Evolutionary conservation across 441 rosid genomes (phyloP).

Genomic region (Lepidium campestre): DNA sequence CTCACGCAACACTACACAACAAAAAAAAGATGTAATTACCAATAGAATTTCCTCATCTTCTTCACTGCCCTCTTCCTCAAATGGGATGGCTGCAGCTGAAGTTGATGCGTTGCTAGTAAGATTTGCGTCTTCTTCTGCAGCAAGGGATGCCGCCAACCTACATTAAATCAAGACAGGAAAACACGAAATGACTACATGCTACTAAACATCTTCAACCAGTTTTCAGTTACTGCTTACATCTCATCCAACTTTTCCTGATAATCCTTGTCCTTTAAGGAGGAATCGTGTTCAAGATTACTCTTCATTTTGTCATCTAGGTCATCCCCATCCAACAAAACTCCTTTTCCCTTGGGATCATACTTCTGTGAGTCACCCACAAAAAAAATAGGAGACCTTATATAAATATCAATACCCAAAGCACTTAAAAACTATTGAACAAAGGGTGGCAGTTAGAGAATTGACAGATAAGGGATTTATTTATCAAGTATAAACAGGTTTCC

Average conservation of each 20-base stretch:
- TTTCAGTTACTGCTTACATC: constrained; percentile 42
- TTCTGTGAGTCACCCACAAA: constrained; percentile 7
- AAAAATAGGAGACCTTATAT: constrained; percentile 29
- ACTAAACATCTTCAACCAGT: constrained; percentile 2
- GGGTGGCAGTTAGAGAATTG: constrained; percentile 24
- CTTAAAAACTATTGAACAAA: constrained; percentile 41
- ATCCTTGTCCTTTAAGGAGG: constrained; percentile 17
- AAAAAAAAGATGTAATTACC: constrained; percentile 32
- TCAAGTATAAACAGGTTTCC: not conserved
- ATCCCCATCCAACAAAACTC: constrained; percentile 32
- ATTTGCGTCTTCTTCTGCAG: constrained; percentile 52
- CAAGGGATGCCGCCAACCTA: constrained; percentile 85
- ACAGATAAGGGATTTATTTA: not conserved
- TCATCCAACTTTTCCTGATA: constrained; percentile 63
- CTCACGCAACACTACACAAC: not conserved
- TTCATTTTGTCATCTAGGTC: constrained; percentile 21
- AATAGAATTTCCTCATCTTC: constrained; percentile 72
- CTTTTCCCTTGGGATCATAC: constrained; percentile 49
- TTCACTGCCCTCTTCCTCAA: constrained; percentile 47
- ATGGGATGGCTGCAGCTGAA: constrained; percentile 39
- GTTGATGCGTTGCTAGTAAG: constrained; percentile 36
- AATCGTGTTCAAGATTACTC: constrained; percentile 22
- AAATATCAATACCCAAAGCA: constrained; percentile 38
- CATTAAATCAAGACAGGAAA: constrained; percentile 25
- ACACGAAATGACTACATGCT: constrained; percentile 16